Evolutionary conservation across 805 yeast genomes (phyloP).

Genomic region (Candida chauliodis): DNA sequence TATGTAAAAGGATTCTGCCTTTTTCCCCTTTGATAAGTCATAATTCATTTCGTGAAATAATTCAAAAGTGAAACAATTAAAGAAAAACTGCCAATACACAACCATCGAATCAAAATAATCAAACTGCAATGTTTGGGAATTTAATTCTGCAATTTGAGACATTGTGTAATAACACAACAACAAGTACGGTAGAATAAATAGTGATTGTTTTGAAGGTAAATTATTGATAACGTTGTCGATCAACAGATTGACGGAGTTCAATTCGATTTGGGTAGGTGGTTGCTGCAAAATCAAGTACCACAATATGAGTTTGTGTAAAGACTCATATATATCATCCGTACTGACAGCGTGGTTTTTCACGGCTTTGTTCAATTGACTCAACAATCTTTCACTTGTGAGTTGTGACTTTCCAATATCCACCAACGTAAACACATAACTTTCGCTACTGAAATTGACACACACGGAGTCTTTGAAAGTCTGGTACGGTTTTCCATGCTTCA

Average conservation of each 20-base stretch:
- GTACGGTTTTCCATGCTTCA: slow-evolving; percentile 17
- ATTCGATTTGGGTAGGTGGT: slow-evolving; percentile 16
- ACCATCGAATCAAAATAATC: background rate
- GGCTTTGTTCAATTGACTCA: slow-evolving; percentile 17
- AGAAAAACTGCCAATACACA: slow-evolving; percentile 20
- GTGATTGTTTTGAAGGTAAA: slow-evolving; percentile 2
- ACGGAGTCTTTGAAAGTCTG: slow-evolving; percentile 13
- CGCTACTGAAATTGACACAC: slow-evolving; percentile 15
- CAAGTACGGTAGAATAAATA: slow-evolving; percentile 18
- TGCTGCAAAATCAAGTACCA: slow-evolving; percentile 34
- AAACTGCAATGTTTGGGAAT: background rate
- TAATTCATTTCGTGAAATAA: slow-evolving; percentile 10
- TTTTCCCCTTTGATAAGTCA: slow-evolving; percentile 2
- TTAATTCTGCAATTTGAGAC: slow-evolving; percentile 6
- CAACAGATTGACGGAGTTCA: slow-evolving; percentile 13
- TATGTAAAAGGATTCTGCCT: slow-evolving; percentile 20
- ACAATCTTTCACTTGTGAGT: slow-evolving; percentile 13
- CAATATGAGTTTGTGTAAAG: slow-evolving; percentile 20
- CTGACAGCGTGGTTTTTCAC: slow-evolving; percentile 10
- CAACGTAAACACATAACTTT: slow-evolving; percentile 21
- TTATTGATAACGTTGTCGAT: background rate
- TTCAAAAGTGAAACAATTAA: slow-evolving; percentile 15
- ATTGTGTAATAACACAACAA: slow-evolving; percentile 13
- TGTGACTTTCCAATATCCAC: slow-evolving; percentile 20
- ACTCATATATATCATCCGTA: slow-evolving; percentile 14